Percentiles rank a stretch among this genome's conserved stretches.
phyloP scores from a whole-genome alignment of 345 rosid species.

The Anastatica hierochuntica region DNA sequence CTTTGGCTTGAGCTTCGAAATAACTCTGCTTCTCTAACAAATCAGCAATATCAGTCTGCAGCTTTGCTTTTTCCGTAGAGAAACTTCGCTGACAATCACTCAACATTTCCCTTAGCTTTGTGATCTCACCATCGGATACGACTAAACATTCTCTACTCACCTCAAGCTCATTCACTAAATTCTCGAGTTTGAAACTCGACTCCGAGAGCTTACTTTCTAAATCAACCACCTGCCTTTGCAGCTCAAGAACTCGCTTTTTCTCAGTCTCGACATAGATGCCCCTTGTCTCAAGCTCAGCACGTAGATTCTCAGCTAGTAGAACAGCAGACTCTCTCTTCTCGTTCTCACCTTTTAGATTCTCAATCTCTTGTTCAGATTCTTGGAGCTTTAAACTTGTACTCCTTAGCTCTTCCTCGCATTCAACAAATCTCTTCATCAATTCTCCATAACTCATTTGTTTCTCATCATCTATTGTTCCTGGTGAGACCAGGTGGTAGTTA shows the following conservation, averaged over 20 bases:
- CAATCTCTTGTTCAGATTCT: constrained; percentile 49
- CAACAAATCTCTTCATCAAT: constrained; percentile 21
- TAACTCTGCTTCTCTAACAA: constrained; percentile 34
- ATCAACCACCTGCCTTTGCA: constrained; percentile 27
- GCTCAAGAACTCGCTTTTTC: constrained; percentile 22
- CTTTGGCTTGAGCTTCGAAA: constrained; percentile 34
- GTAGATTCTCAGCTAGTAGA: too few relatives aligned
- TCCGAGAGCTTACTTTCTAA: constrained; percentile 27
- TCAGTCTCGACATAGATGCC: constrained; percentile 31
- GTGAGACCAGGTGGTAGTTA: constrained; percentile 30
- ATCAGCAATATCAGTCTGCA: constrained; percentile 32
- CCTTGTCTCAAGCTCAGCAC: too few relatives aligned
- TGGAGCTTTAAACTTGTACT: constrained; percentile 33
- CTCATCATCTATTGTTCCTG: constrained; percentile 15
- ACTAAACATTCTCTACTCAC: constrained; percentile 21
- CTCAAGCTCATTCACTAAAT: constrained; percentile 32
- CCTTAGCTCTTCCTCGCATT: constrained; percentile 42
- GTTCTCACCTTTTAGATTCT: constrained; percentile 32
- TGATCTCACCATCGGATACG: constrained; percentile 32
- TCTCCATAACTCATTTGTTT: constrained; percentile 33
- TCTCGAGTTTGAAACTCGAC: constrained; percentile 17
- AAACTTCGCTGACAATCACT: constrained; percentile 44
- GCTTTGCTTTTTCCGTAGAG: constrained; percentile 40
- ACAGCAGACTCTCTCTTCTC: too few relatives aligned
- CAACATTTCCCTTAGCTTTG: constrained; percentile 26